Base-by-base conservation (phyloP, 805 yeast genomes). In the Saccharomyces kudriavzevii region DNA sequence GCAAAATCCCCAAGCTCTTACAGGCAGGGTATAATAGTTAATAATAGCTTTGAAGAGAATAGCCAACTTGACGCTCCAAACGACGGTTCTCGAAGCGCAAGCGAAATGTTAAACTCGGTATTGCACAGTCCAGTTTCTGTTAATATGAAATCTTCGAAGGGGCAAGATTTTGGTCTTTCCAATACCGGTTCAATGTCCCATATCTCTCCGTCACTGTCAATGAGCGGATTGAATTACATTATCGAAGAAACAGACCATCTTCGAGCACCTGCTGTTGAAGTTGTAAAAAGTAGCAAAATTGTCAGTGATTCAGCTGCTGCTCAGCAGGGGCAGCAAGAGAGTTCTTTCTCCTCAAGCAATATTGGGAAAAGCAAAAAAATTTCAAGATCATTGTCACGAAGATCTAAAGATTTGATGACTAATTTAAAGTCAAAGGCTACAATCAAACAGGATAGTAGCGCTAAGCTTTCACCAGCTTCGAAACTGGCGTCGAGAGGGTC, bases 381-480 rank as follows among this genome's bases (percentile, higher is more conserved):
- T 3, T 63, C 67, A 8, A 63, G 74, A 54, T 67, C 73, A 1
- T 61, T 71, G 35, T 69, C 73, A 3, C 57, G 68, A 27, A 68
- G 66, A 49, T 67, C 71, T 4, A 63, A 65, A 50, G 64, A 59
- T 45, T 47, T 65, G 43, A 62, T 67, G 43, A 56, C 56, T 46
- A 60, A 60, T 47, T 49, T 66, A 30, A 62, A 64, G 52, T 57
- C 61, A 2, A 61, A 58, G 50, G 56, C 50, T 6, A 10, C 45
- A 35, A 17, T 3, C 22, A 35, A 35, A 35, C 24, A n/a, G 4
- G 43, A 35, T 17, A n/a, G 22, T 35, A 35, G 17, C 24, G 11
- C 17, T 35, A 35, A 35, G 22, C 43, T 35, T 53, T 22, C 43
- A 11, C 40, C 31, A 5, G 40, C 31, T 3, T 48, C 50, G 6